Evolutionary conservation across 192 early-diverging fungal genomes (phyloP), one percentile per base, ranked within the genome.

Genomic region (Dissophora ornata): DNA sequence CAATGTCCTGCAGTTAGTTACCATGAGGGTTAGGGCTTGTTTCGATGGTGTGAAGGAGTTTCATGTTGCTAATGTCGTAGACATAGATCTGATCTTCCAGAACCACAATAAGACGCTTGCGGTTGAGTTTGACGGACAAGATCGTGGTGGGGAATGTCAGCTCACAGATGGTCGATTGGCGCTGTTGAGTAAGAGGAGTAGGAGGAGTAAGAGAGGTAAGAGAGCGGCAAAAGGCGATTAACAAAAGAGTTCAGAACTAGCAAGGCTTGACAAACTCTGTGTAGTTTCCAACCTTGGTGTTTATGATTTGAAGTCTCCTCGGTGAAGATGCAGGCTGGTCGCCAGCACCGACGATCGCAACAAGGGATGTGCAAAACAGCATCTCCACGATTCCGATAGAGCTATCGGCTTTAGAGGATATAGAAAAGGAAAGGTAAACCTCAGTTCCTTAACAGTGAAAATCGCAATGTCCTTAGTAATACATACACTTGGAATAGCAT

Each of bases 21-120:
- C 94, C 92, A 80, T 88, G 80, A 13, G 94, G 95, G 69, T 97
- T 98, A 0, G 95, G 94, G 56, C 88, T 92, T 15, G 96, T 98
- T 55, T 99, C 95, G 67, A 99, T 96, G 0, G 95, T 96, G 66
- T 97, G 93, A 40, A 97, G 84, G 10, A 97, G 87, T 78, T 96
- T 96, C 96, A 99, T 99, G 81, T 99, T 99, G 80, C 90, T 90
- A 54, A 98, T 97, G 67, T 99, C 96, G 83, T 98, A 97, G 18
- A 98, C 90, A 79, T 94, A 98, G 42, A 98, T 96, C 64, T 93
- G 93, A 80, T 96, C 94, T 67, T 99, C 98, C 32, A 99, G 87
- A 25, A 97, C 92, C 11, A 97, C 96, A 36, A 98, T 89, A 10
- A 99, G 84, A 38, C 95, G 87, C 62, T 93, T 92, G 32, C 97